Evolutionary conservation across 2,329 filamentous ascomycete genomes (phyloP).

Genomic region (Fonsecaea pedrosoi): DNA sequence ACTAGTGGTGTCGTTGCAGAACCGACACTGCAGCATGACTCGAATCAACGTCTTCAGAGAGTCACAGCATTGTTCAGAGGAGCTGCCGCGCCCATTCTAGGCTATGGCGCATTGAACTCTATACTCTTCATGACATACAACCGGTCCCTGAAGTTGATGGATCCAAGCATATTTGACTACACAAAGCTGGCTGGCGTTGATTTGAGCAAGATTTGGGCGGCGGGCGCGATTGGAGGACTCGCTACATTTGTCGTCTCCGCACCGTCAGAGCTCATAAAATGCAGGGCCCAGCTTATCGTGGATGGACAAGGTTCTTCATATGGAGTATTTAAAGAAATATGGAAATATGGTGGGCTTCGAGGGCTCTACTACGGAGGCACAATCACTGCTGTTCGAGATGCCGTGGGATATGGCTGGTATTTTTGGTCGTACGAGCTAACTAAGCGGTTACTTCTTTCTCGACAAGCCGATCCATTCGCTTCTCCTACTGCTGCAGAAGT

Average conservation of each 20-base stretch:
- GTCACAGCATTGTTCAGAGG: constrained; percentile 56
- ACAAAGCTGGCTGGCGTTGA: constrained; percentile 54
- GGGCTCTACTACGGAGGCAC: constrained; percentile 82
- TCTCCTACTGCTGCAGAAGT: constrained; percentile 64
- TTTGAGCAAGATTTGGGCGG: constrained; percentile 74
- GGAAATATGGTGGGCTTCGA: constrained; percentile 64
- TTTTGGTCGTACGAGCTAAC: constrained; percentile 90
- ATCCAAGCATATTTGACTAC: constrained; percentile 51
- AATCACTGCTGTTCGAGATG: constrained; percentile 82
- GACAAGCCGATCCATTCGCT: constrained; percentile 39
- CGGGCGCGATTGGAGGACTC: constrained; percentile 80
- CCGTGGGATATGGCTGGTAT: constrained; percentile 96
- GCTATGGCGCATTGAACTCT: constrained; percentile 90
- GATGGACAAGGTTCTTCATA: constrained; percentile 62
- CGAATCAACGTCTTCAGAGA: constrained; percentile 18
- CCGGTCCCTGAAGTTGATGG: constrained; percentile 72
- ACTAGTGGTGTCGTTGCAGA: not conserved
- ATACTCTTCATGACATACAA: constrained; percentile 92
- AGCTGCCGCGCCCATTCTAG: constrained; percentile 81
- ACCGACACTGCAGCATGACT: constrained; percentile 1
- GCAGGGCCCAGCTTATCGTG: constrained; percentile 74
- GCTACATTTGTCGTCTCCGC: constrained; percentile 85
- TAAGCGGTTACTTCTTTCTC: constrained; percentile 63
- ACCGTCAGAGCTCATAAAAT: constrained; percentile 91
- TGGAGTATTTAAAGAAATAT: constrained; percentile 68